Conservation (phyloP, 202 grass and related monocot species). For the Miscanthus sacchariflorus region DNA sequence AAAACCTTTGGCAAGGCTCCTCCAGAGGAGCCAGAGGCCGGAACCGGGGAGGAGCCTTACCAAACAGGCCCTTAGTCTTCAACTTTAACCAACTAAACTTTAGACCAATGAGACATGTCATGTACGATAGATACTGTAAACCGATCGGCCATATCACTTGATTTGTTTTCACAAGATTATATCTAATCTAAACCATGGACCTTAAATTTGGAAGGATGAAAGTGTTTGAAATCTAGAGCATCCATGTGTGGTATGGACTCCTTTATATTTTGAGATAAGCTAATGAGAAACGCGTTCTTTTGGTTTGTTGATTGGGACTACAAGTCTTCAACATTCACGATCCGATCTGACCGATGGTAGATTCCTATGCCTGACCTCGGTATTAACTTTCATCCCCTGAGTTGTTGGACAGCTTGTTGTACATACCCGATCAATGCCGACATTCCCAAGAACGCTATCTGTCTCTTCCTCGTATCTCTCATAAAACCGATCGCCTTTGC, state of each 20-base stretch:
- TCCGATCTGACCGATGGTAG: not conserved
- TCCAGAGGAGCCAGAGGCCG: no score
- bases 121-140: no score
- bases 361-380: constrained; percentile 38
- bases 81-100: no score
- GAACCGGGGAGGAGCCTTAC: no score
- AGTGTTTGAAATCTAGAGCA: not conserved
- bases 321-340: not conserved
- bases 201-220: not conserved
- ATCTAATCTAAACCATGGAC: no score
- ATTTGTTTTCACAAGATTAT: no score
- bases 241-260: not conserved
- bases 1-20: no score
- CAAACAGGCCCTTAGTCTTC: no score
- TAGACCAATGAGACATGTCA: no score
- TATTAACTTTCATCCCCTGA: constrained; percentile 12
- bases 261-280: not conserved
- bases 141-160: no score
- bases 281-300: not conserved
- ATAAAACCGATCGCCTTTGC: constrained; percentile 17
- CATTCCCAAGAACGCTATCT: constrained; percentile 12
- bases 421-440: constrained; percentile 21
- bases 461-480: not conserved
- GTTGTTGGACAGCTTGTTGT: constrained; percentile 11
- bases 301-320: not conserved